Percentiles rank a stretch among this genome's conserved stretches.
phyloP scores from a whole-genome alignment of 139 green algal species.

The Desmodesmus armatus region DNA sequence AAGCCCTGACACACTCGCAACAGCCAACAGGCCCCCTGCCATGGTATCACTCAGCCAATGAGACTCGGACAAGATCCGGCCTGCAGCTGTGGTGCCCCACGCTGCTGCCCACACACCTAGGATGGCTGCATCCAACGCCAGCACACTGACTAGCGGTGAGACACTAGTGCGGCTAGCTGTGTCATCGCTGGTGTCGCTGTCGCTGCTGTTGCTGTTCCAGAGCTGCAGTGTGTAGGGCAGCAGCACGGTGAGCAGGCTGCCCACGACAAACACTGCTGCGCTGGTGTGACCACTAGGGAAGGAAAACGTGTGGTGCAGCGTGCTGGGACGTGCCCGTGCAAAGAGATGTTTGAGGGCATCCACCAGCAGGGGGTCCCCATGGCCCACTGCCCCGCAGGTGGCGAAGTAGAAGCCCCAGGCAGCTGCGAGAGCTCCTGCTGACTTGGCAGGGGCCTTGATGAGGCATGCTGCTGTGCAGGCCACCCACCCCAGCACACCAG shows the following conservation, averaged over 20 bases:
- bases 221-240: slow-evolving; percentile 31
- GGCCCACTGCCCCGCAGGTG: neutral
- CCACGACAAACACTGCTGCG: slow-evolving; percentile 32
- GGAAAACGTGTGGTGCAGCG: slow-evolving; percentile 39
- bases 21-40: slow-evolving; percentile 20
- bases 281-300: slow-evolving; percentile 36
- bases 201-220: neutral
- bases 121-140: neutral
- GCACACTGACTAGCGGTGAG: neutral
- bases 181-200: neutral
- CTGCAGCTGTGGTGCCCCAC: slow-evolving; percentile 35
- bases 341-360: slow-evolving; percentile 24
- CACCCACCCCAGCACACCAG: slow-evolving; percentile 19
- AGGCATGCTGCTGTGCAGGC: neutral
- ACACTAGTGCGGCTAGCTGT: neutral
- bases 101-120: slow-evolving; percentile 37
- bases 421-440: neutral
- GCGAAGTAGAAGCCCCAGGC: slow-evolving; percentile 24
- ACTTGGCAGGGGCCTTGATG: neutral
- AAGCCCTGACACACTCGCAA: neutral
- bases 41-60: slow-evolving; percentile 58
- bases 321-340: slow-evolving; percentile 1
- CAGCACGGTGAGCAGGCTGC: slow-evolving; percentile 32
- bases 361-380: slow-evolving; percentile 33
- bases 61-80: slow-evolving; percentile 48